A percentile compares a stretch with the other conserved stretches of the same genome.
phyloP scores from a whole-genome alignment of 1,284 basidiomycete genomes.

The Ustilago tritici region DNA sequence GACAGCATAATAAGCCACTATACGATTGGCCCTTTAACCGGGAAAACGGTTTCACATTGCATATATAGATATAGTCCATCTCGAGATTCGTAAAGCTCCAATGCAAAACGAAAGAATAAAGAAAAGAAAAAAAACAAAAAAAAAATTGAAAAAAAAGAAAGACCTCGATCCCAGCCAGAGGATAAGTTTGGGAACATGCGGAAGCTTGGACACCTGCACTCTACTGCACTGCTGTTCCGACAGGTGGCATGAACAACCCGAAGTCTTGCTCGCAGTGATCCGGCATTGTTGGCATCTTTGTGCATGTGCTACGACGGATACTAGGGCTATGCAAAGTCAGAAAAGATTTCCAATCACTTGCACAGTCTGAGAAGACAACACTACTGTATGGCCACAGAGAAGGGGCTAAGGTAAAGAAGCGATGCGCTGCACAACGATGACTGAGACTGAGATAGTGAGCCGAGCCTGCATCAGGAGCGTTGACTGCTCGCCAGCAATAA shows the following conservation, averaged over 20 bases:
- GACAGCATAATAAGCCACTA: constrained; percentile 52
- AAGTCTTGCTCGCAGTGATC: neutral
- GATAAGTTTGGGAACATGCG: too few species aligned
- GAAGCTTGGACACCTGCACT: too few species aligned
- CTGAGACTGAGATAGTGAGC: constrained; percentile 15
- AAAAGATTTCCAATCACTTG: neutral
- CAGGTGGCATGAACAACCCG: neutral
- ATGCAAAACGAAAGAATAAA: too few species aligned
- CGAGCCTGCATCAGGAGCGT: neutral
- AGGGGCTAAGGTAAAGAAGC: neutral
- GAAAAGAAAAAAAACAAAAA: too few species aligned
- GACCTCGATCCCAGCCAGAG: too few species aligned
- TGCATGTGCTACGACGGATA: neutral
- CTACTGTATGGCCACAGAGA: neutral
- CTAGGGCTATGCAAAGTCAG: neutral
- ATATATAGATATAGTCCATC: neutral
- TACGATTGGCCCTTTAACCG: constrained; percentile 40
- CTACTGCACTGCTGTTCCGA: neutral
- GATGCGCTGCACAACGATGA: constrained; percentile 2
- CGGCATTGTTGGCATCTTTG: neutral
- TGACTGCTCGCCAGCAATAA: neutral
- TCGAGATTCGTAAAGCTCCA: too few species aligned
- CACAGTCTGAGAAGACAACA: too few species aligned
- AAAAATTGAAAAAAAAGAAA: too few species aligned
- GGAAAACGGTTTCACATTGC: neutral